Evolutionary conservation across 768 basidiomycete species (phyloP), one percentile per base, ranked within the genome.

Genomic region (Sarcodon sp.): DNA sequence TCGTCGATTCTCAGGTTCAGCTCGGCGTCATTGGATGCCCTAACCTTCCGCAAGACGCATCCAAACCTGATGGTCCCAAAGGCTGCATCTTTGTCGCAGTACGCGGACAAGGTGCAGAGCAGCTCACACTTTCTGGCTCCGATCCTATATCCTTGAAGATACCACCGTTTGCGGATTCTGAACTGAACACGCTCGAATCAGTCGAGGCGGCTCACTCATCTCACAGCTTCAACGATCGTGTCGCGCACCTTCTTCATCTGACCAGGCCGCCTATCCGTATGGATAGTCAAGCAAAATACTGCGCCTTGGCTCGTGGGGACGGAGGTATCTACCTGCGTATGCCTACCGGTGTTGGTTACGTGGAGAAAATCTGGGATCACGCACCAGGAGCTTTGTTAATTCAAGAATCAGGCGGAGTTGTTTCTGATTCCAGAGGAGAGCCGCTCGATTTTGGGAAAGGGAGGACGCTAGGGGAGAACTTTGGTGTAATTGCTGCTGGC

Each of bases 341-440:
- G 73, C 88, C 88, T 0, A 80, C 80, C 0, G 79, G 79, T 5
- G 67, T 75, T 3, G 85, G 81, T 2, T 97, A 98, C 62, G 63
- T 67, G 51, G 94, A 97, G 63, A 97, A 97, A 68, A 93, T 98
- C n/a, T 99, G 94, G 93, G 94, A 97, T 57, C 96, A 97, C 59
- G 91, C 94, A 0, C 77, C 88, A 0, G 94, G 96, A 0, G 69
- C 76, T 1, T 59, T 98, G 11, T 73, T 99, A 6, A 77, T 98
- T 11, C 75, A 79, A 53, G 94, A 97, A 63, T 87, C 91, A 0
- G 93, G 92, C 0, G 93, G 93, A 0, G 53, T 84, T n/a, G 77
- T 97, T 34, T 84, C 82, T 0, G 87, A 98, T 61, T 86, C 86
- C 44, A 71, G 80, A 38, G 94, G 92, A 3, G 53, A 74, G 47